Evolutionary conservation across 129 eudicot genomes (phyloP).

Genomic region (Tagetes patula): DNA sequence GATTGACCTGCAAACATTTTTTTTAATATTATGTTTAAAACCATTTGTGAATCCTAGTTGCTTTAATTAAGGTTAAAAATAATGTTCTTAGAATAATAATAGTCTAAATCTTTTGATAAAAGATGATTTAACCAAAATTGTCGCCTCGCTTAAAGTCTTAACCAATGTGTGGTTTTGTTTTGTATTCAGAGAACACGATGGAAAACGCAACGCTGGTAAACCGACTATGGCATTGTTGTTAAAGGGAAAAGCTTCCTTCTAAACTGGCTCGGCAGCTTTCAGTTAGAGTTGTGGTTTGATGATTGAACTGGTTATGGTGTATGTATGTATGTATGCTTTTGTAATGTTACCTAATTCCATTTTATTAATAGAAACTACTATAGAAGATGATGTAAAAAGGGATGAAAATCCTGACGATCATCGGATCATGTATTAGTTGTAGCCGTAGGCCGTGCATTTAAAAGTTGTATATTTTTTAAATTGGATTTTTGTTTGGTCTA

Average conservation of each 20-base stretch:
- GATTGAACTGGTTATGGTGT: conserved; percentile 24
- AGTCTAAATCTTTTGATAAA: neutral
- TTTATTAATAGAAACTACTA: conserved; percentile 18
- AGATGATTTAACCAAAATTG: conserved; percentile 15
- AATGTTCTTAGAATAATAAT: neutral
- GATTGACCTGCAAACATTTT: no score
- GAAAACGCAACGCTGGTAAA: conserved; percentile 30
- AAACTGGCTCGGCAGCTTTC: conserved; percentile 11
- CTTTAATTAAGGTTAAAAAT: neutral
- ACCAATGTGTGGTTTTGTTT: conserved; percentile 16
- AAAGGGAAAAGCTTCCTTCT: conserved; percentile 21
- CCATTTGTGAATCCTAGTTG: neutral
- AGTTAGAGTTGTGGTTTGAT: conserved; percentile 15
- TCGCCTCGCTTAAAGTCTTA: no score
- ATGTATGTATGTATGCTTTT: conserved; percentile 20
- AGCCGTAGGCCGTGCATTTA: neutral
- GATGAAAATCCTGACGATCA: conserved; percentile 1
- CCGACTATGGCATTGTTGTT: conserved; percentile 38
- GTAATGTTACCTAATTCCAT: conserved; percentile 18
- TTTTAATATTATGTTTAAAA: neutral
- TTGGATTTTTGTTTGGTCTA: conserved; percentile 5
- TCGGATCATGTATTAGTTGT: neutral
- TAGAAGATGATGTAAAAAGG: conserved; percentile 18
- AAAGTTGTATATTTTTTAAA: conserved; percentile 25
- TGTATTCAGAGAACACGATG: conserved; percentile 31